Base-by-base conservation (phyloP, 2,329 filamentous ascomycete species). In the Clarireedia homoeocarpa region DNA sequence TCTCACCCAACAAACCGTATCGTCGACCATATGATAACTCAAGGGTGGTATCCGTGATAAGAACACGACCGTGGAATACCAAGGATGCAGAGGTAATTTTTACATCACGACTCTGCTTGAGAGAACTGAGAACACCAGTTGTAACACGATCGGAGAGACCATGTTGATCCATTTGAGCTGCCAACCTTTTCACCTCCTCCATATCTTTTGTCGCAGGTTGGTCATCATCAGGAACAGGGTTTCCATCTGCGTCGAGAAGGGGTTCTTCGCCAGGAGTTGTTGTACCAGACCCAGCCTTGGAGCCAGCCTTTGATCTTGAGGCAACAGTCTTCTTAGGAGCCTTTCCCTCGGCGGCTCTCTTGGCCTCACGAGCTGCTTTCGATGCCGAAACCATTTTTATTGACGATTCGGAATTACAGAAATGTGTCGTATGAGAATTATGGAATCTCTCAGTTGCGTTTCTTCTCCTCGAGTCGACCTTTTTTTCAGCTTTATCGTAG, bases 91-190 rank as follows among this genome's bases (percentile, higher is more conserved):
- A 96, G 63, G 86, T 95, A 72, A 99, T 94, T 81, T 99, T 99
- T 74, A 96, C 90, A 74, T 99, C 94, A 75, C 89, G 88, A 77
- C 88, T 95, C 65, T 88, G 80, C 62, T 82, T 74, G 62, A 92
- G 83, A 46, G 94, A 99, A 39, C 91, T 81, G 61, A 99, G 79
- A 56, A 99, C 94, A 82, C 94, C 94, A 59, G 94, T 99, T 59
- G 95, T 99, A 73, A 99, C 94, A 73, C 94, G 88, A 75, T 99
- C 94, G 14, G 94, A 97, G 63, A 99, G 81, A 69, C 94, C 94
- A 71, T 95, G 84, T 77, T 95, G 89, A 77, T 99, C 94, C 81
- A 96, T 88, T 77, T 99, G 95, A 54, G 91, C 80, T 46, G 88
- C 85, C 64, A 99, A 81, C 71, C 91, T 91, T 77, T 91, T 88